These are phyloP conservation scores for Fibroporia radiculosa DNA, from an alignment of 768 basidiomycete genomes.

Conservation along the genomic window DNA sequence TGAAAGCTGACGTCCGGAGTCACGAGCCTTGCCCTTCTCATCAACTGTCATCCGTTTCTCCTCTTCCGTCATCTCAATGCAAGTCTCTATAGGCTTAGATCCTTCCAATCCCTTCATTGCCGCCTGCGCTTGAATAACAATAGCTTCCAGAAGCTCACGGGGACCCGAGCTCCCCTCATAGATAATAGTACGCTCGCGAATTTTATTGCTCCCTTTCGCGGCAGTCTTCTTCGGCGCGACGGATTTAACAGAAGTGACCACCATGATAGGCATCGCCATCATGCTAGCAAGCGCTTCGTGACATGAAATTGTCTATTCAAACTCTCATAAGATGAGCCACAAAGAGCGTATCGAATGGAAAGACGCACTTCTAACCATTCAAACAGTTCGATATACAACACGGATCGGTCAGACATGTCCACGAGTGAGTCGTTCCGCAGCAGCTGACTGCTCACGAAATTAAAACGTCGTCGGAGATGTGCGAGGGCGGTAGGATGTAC, in stretches of 20 bases:
- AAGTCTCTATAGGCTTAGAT: slow-evolving; percentile 38
- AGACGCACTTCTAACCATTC: slow-evolving; percentile 80
- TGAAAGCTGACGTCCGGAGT: slow-evolving; percentile 34
- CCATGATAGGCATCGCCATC: slow-evolving; percentile 98
- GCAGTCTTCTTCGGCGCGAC: slow-evolving; percentile 48
- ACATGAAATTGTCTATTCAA: slow-evolving; percentile 76
- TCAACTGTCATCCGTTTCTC: slow-evolving; percentile 77
- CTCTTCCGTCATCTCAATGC: slow-evolving; percentile 73
- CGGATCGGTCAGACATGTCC: slow-evolving; percentile 86
- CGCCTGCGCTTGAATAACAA: slow-evolving; percentile 88
- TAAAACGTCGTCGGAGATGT: slow-evolving; percentile 87
- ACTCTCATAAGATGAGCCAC: neutral
- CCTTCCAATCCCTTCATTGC: slow-evolving; percentile 84
- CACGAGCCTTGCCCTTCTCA: slow-evolving; percentile 61
- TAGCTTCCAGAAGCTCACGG: slow-evolving; percentile 84
- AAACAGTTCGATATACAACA: slow-evolving; percentile 83
- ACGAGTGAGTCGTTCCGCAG: slow-evolving; percentile 87
- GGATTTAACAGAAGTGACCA: slow-evolving; percentile 59
- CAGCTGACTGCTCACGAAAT: slow-evolving; percentile 77
- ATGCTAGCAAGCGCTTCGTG: slow-evolving; percentile 91
- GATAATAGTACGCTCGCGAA: slow-evolving; percentile 74
- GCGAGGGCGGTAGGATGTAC: slow-evolving; percentile 90
- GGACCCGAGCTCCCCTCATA: slow-evolving; percentile 92
- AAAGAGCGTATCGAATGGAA: slow-evolving; percentile 3
- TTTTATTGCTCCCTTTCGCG: slow-evolving; percentile 35